Evolutionary conservation across 2,329 filamentous ascomycete species (phyloP).

Genomic region (Epichloe typhina): DNA sequence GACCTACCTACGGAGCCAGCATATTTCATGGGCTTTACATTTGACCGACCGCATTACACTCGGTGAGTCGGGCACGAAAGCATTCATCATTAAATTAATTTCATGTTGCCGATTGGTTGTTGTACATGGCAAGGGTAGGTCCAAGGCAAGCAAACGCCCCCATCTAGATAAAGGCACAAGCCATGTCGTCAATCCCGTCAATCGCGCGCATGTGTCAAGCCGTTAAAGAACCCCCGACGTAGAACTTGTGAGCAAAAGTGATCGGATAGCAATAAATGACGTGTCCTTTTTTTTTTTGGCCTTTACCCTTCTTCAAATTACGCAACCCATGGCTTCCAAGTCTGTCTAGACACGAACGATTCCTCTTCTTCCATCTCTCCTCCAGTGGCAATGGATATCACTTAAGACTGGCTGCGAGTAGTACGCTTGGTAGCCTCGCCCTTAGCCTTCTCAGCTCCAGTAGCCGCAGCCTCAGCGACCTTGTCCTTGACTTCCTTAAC

Average conservation of each 20-base stretch:
- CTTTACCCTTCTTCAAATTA: neutral
- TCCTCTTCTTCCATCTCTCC: neutral
- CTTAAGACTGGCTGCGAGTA: slow-evolving; percentile 42
- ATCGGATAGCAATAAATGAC: slow-evolving; percentile 2
- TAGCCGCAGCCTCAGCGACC: slow-evolving; percentile 43
- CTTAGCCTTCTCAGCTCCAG: slow-evolving; percentile 62
- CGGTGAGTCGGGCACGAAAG: no score
- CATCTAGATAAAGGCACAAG: slow-evolving; percentile 4
- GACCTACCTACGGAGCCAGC: neutral
- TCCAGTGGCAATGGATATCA: neutral
- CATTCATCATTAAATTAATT: neutral
- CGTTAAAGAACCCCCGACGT: neutral
- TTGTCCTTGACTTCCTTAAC: slow-evolving; percentile 59
- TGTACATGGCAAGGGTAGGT: slow-evolving; percentile 4
- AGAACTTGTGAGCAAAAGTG: neutral
- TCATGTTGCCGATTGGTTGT: slow-evolving; percentile 1
- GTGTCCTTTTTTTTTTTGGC: neutral
- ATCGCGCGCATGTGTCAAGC: neutral
- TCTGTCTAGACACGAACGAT: neutral
- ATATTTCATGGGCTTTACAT: no score
- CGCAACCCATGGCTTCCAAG: neutral
- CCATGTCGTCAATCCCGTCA: slow-evolving; percentile 1
- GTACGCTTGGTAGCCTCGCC: slow-evolving; percentile 52
- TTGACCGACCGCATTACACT: no score
- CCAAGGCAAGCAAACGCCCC: slow-evolving; percentile 2